Evolutionary conservation across 1,284 basidiomycete species (phyloP).

Genomic region (Porodaedalea pini): DNA sequence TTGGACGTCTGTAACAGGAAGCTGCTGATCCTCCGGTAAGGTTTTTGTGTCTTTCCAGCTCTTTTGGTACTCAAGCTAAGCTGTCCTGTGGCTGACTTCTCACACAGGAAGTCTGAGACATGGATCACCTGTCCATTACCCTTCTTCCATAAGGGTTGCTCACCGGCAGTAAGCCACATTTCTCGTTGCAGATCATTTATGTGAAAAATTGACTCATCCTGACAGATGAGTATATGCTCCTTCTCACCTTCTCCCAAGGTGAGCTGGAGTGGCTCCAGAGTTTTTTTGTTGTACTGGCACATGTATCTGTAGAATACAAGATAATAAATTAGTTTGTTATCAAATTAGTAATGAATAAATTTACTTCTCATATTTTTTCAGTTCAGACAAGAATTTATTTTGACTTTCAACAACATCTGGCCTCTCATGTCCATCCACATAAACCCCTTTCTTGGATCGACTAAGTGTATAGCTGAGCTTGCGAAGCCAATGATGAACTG

Average conservation of each 20-base stretch:
- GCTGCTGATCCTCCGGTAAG: conserved; percentile 22
- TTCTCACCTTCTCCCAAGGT: conserved; percentile 23
- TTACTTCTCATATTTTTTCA: conserved; percentile 19
- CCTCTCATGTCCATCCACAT: conserved; percentile 29
- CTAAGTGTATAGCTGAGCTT: conserved; percentile 23
- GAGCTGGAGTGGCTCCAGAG: conserved; percentile 21
- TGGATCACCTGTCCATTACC: conserved; percentile 26
- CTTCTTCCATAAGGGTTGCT: conserved; percentile 28
- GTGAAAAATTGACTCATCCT: conserved; percentile 28
- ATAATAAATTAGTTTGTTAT: background rate
- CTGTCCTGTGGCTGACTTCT: conserved; percentile 22
- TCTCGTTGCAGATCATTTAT: conserved; percentile 24
- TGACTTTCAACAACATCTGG: conserved; percentile 26
- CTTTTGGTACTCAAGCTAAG: conserved; percentile 22
- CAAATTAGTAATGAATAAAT: conserved; percentile 5
- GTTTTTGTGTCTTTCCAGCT: conserved; percentile 20
- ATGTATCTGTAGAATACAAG: conserved; percentile 16
- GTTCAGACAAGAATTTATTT: conserved; percentile 22
- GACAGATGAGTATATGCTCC: conserved; percentile 24
- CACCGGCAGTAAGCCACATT: conserved; percentile 25
- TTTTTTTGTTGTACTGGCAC: conserved; percentile 19
- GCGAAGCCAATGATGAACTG: conserved; percentile 24
- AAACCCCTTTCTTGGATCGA: conserved; percentile 26
- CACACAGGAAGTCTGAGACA: conserved; percentile 30
- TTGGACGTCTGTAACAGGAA: conserved; percentile 17